phyloP scores from a whole-genome alignment of 192 early-diverging fungal species.

The Cetraspora pellucida region DNA sequence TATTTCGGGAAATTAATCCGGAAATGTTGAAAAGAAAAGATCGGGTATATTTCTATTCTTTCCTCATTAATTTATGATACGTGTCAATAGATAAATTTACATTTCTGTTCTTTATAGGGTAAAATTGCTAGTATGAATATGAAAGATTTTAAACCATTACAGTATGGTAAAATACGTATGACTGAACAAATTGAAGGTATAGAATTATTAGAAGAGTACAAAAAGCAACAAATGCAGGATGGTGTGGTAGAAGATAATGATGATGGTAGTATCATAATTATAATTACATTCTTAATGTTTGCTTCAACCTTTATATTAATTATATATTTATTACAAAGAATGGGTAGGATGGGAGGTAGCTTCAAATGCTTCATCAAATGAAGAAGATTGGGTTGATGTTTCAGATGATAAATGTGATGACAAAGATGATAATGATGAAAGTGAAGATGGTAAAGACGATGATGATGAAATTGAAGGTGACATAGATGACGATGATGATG shows the following conservation, averaged over 20 bases:
- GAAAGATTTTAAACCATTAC: conserved; percentile 59
- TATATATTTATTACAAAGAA: conserved; percentile 14
- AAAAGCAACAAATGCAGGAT: conserved; percentile 46
- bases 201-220: conserved; percentile 68
- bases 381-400: conserved; percentile 41
- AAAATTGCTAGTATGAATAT: conserved; percentile 79
- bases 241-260: conserved; percentile 36
- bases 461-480: conserved; percentile 51
- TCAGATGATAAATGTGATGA: conserved; percentile 31
- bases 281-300: background rate
- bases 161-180: conserved; percentile 74
- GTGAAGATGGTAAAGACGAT: conserved; percentile 36
- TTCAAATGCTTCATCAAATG: conserved; percentile 31
- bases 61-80: too few relatives aligned
- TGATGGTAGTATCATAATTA: background rate
- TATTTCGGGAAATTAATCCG: conserved; percentile 97
- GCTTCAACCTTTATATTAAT: background rate
- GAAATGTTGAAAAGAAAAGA: conserved; percentile 91
- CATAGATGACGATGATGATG: conserved; percentile 38
- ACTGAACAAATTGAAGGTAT: conserved; percentile 78
- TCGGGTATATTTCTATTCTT: conserved; percentile 43
- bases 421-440: conserved; percentile 42
- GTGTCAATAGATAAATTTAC: too few relatives aligned
- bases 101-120: conserved; percentile 47
- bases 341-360: conserved; percentile 50